These are phyloP conservation scores for Ustilago sp. DNA, from an alignment of 1,284 basidiomycete species.

Conservation along the genomic window DNA sequence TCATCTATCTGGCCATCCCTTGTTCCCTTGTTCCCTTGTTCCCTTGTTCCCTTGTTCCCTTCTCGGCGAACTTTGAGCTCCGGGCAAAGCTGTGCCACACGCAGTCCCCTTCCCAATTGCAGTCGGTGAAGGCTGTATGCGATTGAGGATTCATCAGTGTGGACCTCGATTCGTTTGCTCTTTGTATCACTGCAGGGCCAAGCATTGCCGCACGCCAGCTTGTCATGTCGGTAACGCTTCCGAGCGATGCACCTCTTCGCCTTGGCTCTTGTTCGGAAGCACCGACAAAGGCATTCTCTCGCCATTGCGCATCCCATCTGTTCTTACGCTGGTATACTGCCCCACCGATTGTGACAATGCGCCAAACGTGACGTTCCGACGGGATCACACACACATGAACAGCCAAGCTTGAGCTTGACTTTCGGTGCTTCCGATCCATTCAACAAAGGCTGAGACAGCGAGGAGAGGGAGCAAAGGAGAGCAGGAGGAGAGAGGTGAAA, in stretches of 20 bases:
- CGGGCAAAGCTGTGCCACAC: neutral
- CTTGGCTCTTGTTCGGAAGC: neutral
- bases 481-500: neutral
- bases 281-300: constrained; percentile 1
- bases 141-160: neutral
- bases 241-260: constrained; percentile 13
- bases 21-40: neutral
- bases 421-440: constrained; percentile 2
- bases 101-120: neutral
- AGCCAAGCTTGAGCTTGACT: neutral
- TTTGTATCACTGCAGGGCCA: constrained; percentile 12
- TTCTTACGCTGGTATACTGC: constrained; percentile 1
- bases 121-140: neutral
- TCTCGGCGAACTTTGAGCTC: constrained; percentile 24
- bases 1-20: constrained; percentile 3
- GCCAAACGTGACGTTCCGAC: neutral
- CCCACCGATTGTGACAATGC: neutral
- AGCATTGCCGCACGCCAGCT: constrained; percentile 6
- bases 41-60: neutral
- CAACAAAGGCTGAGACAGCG: constrained; percentile 8
- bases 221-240: constrained; percentile 15
- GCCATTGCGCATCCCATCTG: constrained; percentile 1
- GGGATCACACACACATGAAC: neutral
- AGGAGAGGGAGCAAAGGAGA: neutral
- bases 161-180: neutral